Base-by-base conservation (phyloP, 2,329 filamentous ascomycete species). In the Verticillium zaregamsianum region DNA sequence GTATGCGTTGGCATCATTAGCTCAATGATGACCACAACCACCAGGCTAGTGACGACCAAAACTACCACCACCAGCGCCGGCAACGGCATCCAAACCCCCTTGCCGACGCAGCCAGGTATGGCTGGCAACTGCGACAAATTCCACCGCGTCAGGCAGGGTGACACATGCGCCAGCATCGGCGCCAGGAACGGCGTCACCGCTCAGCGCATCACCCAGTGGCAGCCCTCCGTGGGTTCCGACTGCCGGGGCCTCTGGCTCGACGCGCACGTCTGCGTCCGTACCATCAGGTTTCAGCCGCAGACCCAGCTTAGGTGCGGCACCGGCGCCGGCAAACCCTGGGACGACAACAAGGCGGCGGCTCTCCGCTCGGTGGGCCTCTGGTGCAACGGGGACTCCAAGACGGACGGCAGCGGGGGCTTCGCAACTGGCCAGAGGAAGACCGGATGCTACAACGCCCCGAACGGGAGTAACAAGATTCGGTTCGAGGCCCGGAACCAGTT, bases 71-170 rank as follows among this genome's bases (percentile, higher is more conserved):
- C 25, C 25, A 31, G 20, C n/a, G 31, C 25, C 55, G 55, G 33
- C 32, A 40, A 40, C 52, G 56, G 59, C 5, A 63, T 64, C 17
- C 28, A 55, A 20, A 66, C 62, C 5, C 66, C 64, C 4, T 32
- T 9, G 5, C 64, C 64, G 1, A 62, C 58, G 12, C 66, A 68
- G 58, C 59, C 55, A 3, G 60, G 55, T 20, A 66, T 68, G 39
- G 61, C 64, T 1, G 54, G 56, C 17, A 67, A 66, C 55, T 68
- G 64, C 55, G 59, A 69, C 25, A 25, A 25, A 25, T 25, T 25
- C 25, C 25, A 25, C 4, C 25, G 25, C 25, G 25, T 25, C 2
- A 25, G 25, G 25, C 25, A 25, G 25, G 25, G 25, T 25, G 25
- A 25, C 4, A 25, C 25, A 25, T 25, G 25, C 25, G 25, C 25